Conservation (phyloP, 495 filamentous ascomycete species). For the Cercophora samala region DNA sequence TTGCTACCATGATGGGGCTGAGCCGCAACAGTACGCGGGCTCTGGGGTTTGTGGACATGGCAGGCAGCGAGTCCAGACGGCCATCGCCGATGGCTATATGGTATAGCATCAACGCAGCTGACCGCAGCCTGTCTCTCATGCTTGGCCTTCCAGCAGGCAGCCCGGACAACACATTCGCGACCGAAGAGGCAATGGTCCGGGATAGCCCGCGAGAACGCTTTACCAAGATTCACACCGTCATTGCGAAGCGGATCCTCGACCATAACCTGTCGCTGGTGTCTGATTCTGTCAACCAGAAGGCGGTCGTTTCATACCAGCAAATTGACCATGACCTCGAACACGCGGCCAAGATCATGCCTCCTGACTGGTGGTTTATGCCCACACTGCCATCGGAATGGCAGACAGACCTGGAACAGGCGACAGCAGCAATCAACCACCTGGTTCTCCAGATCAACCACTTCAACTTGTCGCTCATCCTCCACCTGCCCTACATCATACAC, state of each 20-base stretch:
- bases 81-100: conserved; percentile 29
- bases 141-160: conserved; percentile 42
- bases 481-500: conserved; percentile 48
- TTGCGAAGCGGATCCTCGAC: conserved; percentile 42
- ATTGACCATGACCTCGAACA: conserved; percentile 46
- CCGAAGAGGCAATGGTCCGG: conserved; percentile 27
- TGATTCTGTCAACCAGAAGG: conserved; percentile 10
- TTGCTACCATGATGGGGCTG: conserved; percentile 47
- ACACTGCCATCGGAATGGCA: conserved; percentile 10
- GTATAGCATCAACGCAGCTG: conserved; percentile 35
- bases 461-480: conserved; percentile 42
- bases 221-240: conserved; percentile 34
- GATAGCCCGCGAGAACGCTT: conserved; percentile 34
- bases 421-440: conserved; percentile 20
- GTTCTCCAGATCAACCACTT: conserved; percentile 48
- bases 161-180: conserved; percentile 34
- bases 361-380: conserved; percentile 37
- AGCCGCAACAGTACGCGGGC: conserved; percentile 30
- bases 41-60: conserved; percentile 34
- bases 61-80: conserved; percentile 19
- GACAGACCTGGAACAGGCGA: conserved; percentile 17
- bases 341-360: conserved; percentile 35
- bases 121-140: conserved; percentile 38
- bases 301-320: conserved; percentile 20
- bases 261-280: conserved; percentile 29